Percentiles rank a stretch among this genome's conserved stretches.
phyloP scores from a whole-genome alignment of 257 asterid species.

The Nicotiana attenuata region DNA sequence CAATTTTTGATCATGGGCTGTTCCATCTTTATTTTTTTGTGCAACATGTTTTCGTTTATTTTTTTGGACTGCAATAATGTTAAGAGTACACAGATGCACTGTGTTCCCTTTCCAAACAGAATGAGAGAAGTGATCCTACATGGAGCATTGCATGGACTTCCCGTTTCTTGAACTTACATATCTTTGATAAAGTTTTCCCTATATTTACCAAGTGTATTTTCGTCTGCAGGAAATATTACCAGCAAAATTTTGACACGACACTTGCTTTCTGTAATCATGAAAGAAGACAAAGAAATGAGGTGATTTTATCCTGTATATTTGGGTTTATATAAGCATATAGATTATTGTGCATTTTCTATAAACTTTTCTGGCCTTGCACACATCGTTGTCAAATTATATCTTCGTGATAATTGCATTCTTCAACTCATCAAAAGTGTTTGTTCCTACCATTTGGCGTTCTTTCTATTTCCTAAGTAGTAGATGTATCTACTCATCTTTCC shows the following conservation, averaged over 20 bases:
- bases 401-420: neutral
- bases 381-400: neutral
- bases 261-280: conserved; percentile 85
- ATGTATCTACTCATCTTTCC: neutral
- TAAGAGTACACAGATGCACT: neutral
- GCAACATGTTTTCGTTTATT: neutral
- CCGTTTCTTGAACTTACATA: neutral
- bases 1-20: neutral
- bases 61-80: neutral
- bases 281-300: conserved; percentile 87
- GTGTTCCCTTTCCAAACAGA: neutral
- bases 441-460: neutral
- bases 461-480: neutral
- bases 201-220: conserved; percentile 3
- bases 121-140: neutral
- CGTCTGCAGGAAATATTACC: conserved; percentile 62
- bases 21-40: neutral
- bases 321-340: neutral
- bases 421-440: neutral
- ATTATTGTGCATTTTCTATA: neutral
- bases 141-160: neutral
- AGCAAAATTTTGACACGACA: conserved; percentile 85
- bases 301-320: conserved; percentile 17
- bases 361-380: neutral
- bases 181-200: neutral